Base-by-base conservation (phyloP, 768 basidiomycete species). In the Russula olivacea region DNA sequence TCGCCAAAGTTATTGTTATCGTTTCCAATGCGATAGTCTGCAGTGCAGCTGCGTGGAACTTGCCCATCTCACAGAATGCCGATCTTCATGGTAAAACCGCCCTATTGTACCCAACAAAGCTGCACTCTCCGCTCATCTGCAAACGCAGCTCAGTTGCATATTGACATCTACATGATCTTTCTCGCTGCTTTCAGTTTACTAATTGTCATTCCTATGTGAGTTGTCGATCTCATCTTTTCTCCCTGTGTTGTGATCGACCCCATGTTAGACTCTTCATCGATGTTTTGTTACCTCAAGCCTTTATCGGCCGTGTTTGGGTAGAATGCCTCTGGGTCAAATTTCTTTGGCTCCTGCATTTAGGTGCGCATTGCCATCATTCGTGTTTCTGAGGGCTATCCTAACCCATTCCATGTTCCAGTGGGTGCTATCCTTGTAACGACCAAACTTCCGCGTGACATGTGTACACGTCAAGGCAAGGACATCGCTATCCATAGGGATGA, bases 41-140 rank as follows among this genome's bases (percentile, higher is more conserved):
- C 67, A 68, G 61, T 48, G 61, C 59, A 52, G 67, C 61, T 41
- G 65, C 54, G 36, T 68, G 67, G 67, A 68, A 63, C 38, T 36
- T 68, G 7, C 40, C 61, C 48, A 25, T 59, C 43, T 56, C 65
- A 12, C 58, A 57, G 23, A 56, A 19, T 49, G 47, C 50, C 23
- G 21, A 41, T 30, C 7, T 63, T 38, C 41, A 17, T 40, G 38
- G 67, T 68, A 41, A 52, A 61, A 6, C 3, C 3, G 0, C 36
- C 19, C 14, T 19, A 14, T 23, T 9, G 15, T 10, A n/a, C 3
- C 32, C 8, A 12, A 10, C 17, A 9, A 21, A 11, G 28, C 7
- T 25, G 17, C 23, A 5, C 34, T 11, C 21, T 10, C 43, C 23
- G 11, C 50, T 52, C 56, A 61, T 8, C 8, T 19, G 30, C 41